Base-by-base conservation (phyloP, 2,329 filamentous ascomycete genomes). In the Calonectria henricotiae region DNA sequence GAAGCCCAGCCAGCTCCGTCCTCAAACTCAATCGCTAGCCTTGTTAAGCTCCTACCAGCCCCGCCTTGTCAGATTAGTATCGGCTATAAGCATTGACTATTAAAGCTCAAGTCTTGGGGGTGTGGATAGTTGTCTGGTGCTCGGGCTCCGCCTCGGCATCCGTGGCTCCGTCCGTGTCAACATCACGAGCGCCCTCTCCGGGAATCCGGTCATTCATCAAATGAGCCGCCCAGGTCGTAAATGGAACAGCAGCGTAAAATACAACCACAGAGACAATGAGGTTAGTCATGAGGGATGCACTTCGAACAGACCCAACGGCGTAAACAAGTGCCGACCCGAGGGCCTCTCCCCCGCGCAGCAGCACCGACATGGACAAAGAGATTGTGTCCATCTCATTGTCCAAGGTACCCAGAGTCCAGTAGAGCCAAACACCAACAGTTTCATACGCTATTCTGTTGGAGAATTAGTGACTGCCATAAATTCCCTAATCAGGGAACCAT, bases 301-400 rank as follows among this genome's bases (percentile, higher is more conserved):
- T 58, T 17, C 51, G 51, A 39, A 58, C 51, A 39, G 51, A 58
- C 23, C 51, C 51, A 6, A 58, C 51, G 13, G 51, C 51, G 5
- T 58, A 58, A 7, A 32, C 32, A 6, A 58, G 51, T 39, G 51
- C 51, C 25, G 32, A 58, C 35, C 51, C 51, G 12, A 58, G 51
- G 6, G 51, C 51, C 12, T 58, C 51, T 39, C 51, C 51, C 2
- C 51, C 32, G 12, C 51, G 51, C 3, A 58, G 51, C 3, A 58
- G 51, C 4, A 58, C 51, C 37, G 51, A 58, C 51, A 58, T 58
- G 32, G 51, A 58, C 6, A 58, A 12, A 4, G 51, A 58, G 12
- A 58, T 39, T 25, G 51, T 58, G 35, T 58, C 51, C 51, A 58
- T 58, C 51, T 58, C 51, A 6, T 58, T 39, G 12, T 58, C 51